Base-by-base conservation (phyloP, 1,139 yeast species). In the Hansenula lynferdii region DNA sequence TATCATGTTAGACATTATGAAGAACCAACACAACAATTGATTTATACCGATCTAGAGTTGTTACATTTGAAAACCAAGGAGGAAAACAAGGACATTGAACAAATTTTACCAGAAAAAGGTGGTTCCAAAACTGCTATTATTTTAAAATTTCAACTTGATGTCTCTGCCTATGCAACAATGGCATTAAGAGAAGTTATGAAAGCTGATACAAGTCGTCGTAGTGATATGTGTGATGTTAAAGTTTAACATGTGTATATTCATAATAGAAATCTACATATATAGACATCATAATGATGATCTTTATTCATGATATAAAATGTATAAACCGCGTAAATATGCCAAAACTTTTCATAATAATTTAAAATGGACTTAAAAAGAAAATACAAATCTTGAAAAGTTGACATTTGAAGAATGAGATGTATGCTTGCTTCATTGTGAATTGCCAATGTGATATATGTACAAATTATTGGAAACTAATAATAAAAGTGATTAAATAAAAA, bases 161-260 rank as follows among this genome's bases (percentile, higher is more conserved):
- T 85, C 8, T 84, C 97, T 34, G 82, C 95, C 6, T 94, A 94
- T 61, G 99, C 99, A 3, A 94, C 99, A 0, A 94, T 94, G 98
- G 96, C 97, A 0, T 66, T 94, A 40, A 74, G 98, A 54, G 98
- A 92, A 58, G 77, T 84, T 40, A 84, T 86, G 95, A 84, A 83
- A 58, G 69, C 79, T 20, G 95, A 86, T 46, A 84, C 95, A 3
- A 73, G 87, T 29, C 76, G 89, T 42, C 69, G 80, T 47, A 78
- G 82, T 36, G 80, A 73, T 34, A 58, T 65, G 62, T 64, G 69
- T 43, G 64, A 61, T 42, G 68, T 63, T 8, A 57, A 44, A 38
- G 36, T 42, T 12, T 28, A 24, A 31, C 3, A 4, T n/a, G 9
- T 17, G 10, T 15, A 26, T n/a, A n/a, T n/a, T n/a, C n/a, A n/a